phyloP scores from a whole-genome alignment of 164 flowering plant species.

The Hamamelis virginiana region DNA sequence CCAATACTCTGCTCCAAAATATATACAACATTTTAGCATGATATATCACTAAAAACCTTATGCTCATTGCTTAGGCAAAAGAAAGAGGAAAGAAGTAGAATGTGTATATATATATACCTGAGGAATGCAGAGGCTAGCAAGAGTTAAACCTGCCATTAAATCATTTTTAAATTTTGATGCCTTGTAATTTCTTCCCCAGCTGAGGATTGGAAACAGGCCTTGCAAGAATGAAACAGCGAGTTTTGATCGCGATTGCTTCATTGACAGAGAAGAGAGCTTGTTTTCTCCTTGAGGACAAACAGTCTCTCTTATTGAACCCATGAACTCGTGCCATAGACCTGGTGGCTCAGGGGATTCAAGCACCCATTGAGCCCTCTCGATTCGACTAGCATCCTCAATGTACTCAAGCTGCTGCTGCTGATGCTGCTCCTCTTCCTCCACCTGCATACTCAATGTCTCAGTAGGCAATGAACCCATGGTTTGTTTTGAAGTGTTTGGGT shows the following conservation, averaged over 20 bases:
- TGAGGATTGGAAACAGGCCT: conserved; percentile 65
- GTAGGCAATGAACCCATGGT: conserved; percentile 24
- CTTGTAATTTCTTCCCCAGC: conserved; percentile 62
- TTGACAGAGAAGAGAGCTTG: conserved; percentile 17
- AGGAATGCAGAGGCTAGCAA: conserved; percentile 84
- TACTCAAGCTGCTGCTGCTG: conserved; percentile 18
- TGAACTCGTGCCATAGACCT: conserved; percentile 32
- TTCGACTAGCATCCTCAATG: conserved; percentile 4
- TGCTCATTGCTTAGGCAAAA: no score
- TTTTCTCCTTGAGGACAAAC: conserved; percentile 30
- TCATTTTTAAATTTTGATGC: conserved; percentile 51
- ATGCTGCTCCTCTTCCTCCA: background rate
- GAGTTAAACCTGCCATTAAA: conserved; percentile 73
- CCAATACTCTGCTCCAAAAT: conserved; percentile 68
- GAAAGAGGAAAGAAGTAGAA: background rate
- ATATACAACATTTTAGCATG: background rate
- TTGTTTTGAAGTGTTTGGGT: conserved; percentile 24
- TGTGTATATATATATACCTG: conserved; percentile 43
- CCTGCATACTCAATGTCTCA: conserved; percentile 14
- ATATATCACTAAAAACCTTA: no score
- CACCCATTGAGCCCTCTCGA: conserved; percentile 35
- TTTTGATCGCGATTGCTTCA: conserved; percentile 8
- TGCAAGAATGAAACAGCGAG: conserved; percentile 27
- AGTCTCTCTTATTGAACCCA: conserved; percentile 28
- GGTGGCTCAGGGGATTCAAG: conserved; percentile 63